Percentiles rank a stretch among this genome's conserved stretches.
Conservation (phyloP, 2,329 filamentous ascomycete species). For the Arthrobotrys pseudoclavata region DNA sequence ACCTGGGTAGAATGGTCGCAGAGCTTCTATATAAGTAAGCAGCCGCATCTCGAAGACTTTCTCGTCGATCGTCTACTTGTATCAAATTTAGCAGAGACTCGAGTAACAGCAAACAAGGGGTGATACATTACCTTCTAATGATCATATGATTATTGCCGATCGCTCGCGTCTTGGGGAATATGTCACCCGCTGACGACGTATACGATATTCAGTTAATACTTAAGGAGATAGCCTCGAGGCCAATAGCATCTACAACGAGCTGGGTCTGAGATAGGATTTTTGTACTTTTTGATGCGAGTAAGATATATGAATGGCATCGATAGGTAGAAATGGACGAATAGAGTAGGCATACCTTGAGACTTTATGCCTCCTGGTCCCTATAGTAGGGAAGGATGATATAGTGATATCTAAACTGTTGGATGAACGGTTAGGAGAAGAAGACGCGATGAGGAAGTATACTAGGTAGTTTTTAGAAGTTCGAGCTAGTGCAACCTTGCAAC, state of each 20-base stretch:
- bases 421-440: background rate
- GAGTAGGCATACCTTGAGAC: background rate
- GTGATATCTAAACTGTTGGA: background rate
- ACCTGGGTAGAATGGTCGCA: conserved; percentile 20
- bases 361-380: background rate
- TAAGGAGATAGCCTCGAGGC: background rate
- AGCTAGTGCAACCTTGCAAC: background rate
- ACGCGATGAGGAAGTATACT: background rate
- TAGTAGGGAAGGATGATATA: conserved; percentile 5
- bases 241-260: background rate
- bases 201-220: background rate
- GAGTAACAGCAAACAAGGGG: background rate
- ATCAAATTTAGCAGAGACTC: background rate
- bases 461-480: background rate
- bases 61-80: background rate
- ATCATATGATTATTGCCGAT: background rate
- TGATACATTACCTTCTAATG: background rate
- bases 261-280: background rate
- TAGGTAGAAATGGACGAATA: background rate
- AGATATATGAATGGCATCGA: background rate
- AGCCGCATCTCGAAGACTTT: conserved; percentile 10
- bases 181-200: background rate
- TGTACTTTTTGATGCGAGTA: background rate
- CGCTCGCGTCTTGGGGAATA: background rate
- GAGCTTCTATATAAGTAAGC: conserved; percentile 36